Evolutionary conservation across 495 filamentous ascomycete genomes (phyloP), one percentile per base, ranked within the genome.

Genomic region (Tuber magnatum): DNA sequence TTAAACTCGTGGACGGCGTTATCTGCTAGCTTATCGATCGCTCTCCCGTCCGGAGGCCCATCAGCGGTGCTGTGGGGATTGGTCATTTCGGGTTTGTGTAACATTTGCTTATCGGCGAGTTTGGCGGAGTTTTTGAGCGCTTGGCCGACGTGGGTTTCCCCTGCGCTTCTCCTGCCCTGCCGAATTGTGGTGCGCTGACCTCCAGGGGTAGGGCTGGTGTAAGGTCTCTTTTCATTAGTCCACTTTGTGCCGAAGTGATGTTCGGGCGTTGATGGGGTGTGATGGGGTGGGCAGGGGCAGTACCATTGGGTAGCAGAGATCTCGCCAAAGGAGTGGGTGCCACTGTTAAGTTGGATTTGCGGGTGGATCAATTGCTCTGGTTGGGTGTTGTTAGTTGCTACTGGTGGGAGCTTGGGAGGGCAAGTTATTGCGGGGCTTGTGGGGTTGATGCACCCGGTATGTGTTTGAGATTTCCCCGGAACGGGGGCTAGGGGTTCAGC

Each of bases 221-320:
- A 77, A 80, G 74, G 7, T 65, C 46, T 43, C 51, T 32, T 40
- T 56, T 12, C 10, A 72, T n/a, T 22, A 56, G 56, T 65, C 28
- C 28, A 20, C 28, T 35, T 4, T 20, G 28, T 32, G 18, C 56
- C 14, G 3, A 35, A 35, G 28, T 28, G 56, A 35, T 65, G 28
- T 65, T 65, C 32, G 56, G 28, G 16, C 5, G 28, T 65, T 65
- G 56, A 65, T 35, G 14, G 16, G 28, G 14, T 65, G 14, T 65
- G 56, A 32, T 75, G 51, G 71, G 69, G 73, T 71, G 42, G 46
- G 72, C 69, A 79, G 76, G 90, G 90, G 41, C 90, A 92, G 84
- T 92, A 92, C 76, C 90, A 92, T 82, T 93, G 91, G 91, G 91
- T 91, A 24, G 90, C 91, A 8, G 85, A 91, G 81, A 85, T 91